Percentiles rank a stretch among this genome's conserved stretches.
Conservation (phyloP, 1,284 basidiomycete species). For the Ustilago esculenta region DNA sequence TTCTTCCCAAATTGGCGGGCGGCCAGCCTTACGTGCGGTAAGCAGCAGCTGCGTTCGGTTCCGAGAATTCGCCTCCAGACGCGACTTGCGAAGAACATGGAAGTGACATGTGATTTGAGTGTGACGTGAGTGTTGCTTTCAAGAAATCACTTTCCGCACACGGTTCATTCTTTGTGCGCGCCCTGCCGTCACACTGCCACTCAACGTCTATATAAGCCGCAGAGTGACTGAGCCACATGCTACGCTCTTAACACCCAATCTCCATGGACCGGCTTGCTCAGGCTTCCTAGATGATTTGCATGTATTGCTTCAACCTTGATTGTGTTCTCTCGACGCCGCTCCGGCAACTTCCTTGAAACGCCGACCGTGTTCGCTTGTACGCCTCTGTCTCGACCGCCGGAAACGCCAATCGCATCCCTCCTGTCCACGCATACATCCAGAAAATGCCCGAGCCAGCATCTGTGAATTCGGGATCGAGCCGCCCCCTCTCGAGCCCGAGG, state of each 20-base stretch:
- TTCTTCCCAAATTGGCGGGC: slow-evolving; percentile 11
- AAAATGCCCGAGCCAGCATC: slow-evolving; percentile 1
- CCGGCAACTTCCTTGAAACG: background rate
- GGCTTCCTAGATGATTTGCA: background rate
- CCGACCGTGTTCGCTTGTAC: slow-evolving; percentile 6
- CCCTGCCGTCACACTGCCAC: slow-evolving; percentile 16
- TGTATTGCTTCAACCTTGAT: background rate
- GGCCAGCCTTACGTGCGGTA: slow-evolving; percentile 25
- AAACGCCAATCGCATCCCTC: no score
- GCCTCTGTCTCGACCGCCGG: no score
- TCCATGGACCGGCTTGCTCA: background rate
- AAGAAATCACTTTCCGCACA: slow-evolving; percentile 13
- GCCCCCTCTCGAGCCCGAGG: slow-evolving; percentile 2
- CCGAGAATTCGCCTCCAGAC: slow-evolving; percentile 2
- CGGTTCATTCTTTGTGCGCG: no score
- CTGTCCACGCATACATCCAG: no score
- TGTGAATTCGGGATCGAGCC: slow-evolving; percentile 1
- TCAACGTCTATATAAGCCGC: background rate
- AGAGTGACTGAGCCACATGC: no score
- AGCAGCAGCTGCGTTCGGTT: slow-evolving; percentile 11
- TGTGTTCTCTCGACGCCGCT: background rate
- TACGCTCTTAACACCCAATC: slow-evolving; percentile 7
- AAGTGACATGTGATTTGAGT: slow-evolving; percentile 7
- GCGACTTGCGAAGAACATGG: slow-evolving; percentile 1
- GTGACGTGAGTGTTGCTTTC: slow-evolving; percentile 22